phyloP scores from a whole-genome alignment of 208 protist genomes.

The Trypanosoma avium region DNA sequence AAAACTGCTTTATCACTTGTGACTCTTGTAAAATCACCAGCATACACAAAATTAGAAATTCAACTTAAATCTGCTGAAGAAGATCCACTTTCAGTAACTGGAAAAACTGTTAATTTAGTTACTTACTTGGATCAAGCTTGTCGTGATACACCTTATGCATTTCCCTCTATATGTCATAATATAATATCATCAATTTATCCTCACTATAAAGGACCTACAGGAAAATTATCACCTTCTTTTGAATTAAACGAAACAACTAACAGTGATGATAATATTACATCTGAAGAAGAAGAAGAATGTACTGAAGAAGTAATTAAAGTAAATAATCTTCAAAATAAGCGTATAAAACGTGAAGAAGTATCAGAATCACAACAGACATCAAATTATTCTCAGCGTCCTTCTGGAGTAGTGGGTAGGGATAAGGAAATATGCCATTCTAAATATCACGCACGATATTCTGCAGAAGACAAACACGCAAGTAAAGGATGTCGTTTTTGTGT shows the following conservation, averaged over 20 bases:
- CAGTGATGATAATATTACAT: background rate
- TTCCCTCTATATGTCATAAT: constrained; percentile 14
- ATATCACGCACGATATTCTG: constrained; percentile 59
- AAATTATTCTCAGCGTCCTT: background rate
- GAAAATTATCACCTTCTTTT: background rate
- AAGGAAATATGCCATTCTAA: constrained; percentile 37
- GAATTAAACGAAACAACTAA: background rate
- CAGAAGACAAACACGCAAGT: constrained; percentile 41
- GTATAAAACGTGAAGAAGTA: background rate
- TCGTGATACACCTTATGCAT: constrained; percentile 26
- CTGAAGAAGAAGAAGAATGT: background rate
- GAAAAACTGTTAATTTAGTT: constrained; percentile 11
- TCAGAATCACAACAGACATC: background rate
- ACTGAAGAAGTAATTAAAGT: constrained; percentile 5
- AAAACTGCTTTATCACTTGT: constrained; percentile 20
- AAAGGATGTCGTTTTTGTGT: constrained; percentile 58
- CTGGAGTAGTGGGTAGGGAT: background rate
- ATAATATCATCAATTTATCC: constrained; percentile 13
- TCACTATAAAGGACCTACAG: constrained; percentile 6
- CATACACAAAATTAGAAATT: constrained; percentile 12
- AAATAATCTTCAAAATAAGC: background rate
- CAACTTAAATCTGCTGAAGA: background rate
- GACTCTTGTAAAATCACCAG: constrained; percentile 17
- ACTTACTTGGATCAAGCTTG: constrained; percentile 17
- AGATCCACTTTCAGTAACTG: background rate